phyloP scores from a whole-genome alignment of 2,329 filamentous ascomycete genomes.

The Anthostomella pinea region DNA sequence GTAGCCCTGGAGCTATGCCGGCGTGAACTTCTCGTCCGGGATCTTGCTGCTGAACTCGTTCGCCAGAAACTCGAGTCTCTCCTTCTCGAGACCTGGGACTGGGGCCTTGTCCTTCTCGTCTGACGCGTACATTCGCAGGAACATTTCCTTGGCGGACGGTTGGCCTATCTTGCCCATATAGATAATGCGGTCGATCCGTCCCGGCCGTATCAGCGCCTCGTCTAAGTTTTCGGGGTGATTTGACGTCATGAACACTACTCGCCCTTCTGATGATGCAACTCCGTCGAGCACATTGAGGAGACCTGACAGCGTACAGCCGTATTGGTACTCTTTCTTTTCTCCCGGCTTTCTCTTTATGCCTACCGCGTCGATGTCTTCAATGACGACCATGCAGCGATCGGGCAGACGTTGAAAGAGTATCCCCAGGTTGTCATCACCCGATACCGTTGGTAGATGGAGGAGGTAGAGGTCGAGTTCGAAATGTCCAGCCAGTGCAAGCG shows the following conservation, averaged over 20 bases:
- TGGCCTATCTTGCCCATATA: slow-evolving; percentile 48
- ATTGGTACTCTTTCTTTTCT: slow-evolving; percentile 15
- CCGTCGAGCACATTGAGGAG: slow-evolving; percentile 69
- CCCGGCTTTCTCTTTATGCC: slow-evolving; percentile 34
- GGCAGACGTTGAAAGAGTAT: slow-evolving; percentile 25
- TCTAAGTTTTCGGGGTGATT: slow-evolving; percentile 65
- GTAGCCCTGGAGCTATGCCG: slow-evolving; percentile 48
- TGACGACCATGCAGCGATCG: slow-evolving; percentile 43
- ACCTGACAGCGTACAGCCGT: slow-evolving; percentile 54
- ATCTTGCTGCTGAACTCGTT: slow-evolving; percentile 53
- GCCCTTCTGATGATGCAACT: slow-evolving; percentile 63
- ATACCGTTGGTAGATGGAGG: slow-evolving; percentile 56
- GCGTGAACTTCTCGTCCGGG: slow-evolving; percentile 44
- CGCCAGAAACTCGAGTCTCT: slow-evolving; percentile 44
- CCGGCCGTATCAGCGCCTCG: slow-evolving; percentile 61
- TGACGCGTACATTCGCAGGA: slow-evolving; percentile 42
- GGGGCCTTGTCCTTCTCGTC: too few species aligned
- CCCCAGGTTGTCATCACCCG: slow-evolving; percentile 26
- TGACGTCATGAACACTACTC: slow-evolving; percentile 73
- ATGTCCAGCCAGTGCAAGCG: slow-evolving; percentile 67
- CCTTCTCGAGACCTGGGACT: background rate
- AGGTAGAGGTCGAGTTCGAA: slow-evolving; percentile 73
- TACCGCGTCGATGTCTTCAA: slow-evolving; percentile 56
- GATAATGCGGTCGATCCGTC: slow-evolving; percentile 64
- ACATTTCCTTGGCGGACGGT: slow-evolving; percentile 44